phyloP scores from a whole-genome alignment of 257 asterid genomes.

The Plantago elongata region DNA sequence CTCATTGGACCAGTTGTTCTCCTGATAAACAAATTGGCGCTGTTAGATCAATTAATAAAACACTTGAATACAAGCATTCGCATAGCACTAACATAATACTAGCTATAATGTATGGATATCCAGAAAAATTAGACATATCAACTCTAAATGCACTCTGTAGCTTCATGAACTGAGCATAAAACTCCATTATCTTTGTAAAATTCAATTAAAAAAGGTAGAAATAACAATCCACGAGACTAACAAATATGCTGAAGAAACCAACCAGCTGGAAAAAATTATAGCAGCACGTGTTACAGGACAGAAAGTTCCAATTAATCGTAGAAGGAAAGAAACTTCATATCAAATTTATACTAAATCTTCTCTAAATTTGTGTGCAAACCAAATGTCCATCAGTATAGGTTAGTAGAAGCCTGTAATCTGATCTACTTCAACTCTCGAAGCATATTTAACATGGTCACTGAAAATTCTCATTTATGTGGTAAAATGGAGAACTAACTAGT shows the following conservation, averaged over 20 bases:
- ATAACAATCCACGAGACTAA: constrained; percentile 6
- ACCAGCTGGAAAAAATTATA: background rate
- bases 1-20: constrained; percentile 96
- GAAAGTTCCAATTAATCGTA: too few relatives aligned
- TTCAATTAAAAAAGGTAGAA: background rate
- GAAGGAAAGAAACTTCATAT: too few relatives aligned
- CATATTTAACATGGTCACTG: background rate
- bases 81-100: background rate
- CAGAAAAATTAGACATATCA: background rate
- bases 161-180: constrained; percentile 7
- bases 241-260: constrained; percentile 3
- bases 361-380: too few relatives aligned
- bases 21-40: constrained; percentile 41
- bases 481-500: constrained; percentile 3
- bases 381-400: too few relatives aligned
- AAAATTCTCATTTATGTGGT: background rate
- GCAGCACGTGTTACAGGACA: background rate
- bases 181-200: background rate
- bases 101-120: too few relatives aligned
- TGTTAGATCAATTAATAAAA: constrained; percentile 14
- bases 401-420: too few relatives aligned
- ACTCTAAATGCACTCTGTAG: constrained; percentile 1
- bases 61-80: background rate
- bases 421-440: too few relatives aligned
- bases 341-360: too few relatives aligned